Base-by-base conservation (phyloP, 305 asterid species). In the Euphrasia arctica region DNA sequence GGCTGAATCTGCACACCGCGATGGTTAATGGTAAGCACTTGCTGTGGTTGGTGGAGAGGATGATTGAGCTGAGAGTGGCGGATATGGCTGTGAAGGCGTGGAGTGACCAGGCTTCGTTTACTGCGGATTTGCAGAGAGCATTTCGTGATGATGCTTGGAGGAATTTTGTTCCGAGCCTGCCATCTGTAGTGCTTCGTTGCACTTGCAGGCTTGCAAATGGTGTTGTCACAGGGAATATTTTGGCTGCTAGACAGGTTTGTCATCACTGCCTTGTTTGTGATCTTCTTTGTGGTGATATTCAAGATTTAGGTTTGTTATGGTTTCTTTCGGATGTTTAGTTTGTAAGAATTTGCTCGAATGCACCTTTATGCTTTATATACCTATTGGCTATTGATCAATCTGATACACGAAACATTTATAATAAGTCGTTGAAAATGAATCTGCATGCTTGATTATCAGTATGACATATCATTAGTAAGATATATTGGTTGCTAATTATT, bases 1-100 rank as follows among this genome's bases (percentile, higher is more conserved):
- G 95, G 83, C 55, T 91, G 83, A 80, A 83, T 76, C 63, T 91
- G 88, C 96, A 89, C 67, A 79, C 87, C 8, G 98, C 95, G 0
- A 76, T 89, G 95, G 76, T 89, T 25, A 83, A 77, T 51, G 85
- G 85, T 77, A 87, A 85, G 79, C 98, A 91, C 73, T 69, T 91
- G 79, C 31, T 85, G 68, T 89, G 98, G 98, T 64, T 91, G 80
- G 79, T 89, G 47, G 98, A 91, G 85, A 87, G 98, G 83, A 91
- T 91, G 98, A 80, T 89, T 64, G 98, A 91, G 80, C 77, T 89
- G 74, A 83, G 72, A 59, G 95, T 91, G 13, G 98, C 97, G 3
- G 97, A 89, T 70, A 63, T 83, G 22, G 98, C 98, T 15, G 94
- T 82, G 57, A 82, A 64, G 77, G 85, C 79, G 41, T 91, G 98